Percentiles rank a stretch among this genome's conserved stretches.
Evolutionary conservation across 352 stramenopile genomes (phyloP).

Genomic region (Phytophthora foliorum): DNA sequence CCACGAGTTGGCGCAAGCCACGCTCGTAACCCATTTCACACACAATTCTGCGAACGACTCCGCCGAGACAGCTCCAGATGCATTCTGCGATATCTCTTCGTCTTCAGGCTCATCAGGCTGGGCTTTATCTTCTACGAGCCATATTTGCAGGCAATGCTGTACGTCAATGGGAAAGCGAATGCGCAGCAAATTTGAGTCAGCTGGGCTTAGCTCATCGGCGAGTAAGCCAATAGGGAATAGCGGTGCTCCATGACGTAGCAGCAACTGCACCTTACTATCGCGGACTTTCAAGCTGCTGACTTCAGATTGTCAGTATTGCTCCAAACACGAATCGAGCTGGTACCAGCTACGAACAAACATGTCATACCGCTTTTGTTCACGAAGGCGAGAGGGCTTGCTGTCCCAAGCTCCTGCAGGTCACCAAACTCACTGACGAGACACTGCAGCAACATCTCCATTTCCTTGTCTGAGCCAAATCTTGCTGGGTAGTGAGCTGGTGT

Average conservation of each 20-base stretch:
- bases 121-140: neutral
- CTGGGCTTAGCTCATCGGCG: neutral
- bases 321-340: too few relatives aligned
- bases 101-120: neutral
- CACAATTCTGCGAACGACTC: neutral
- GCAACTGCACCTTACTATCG: conserved; percentile 11
- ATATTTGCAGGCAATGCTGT: neutral
- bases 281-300: neutral
- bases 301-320: neutral
- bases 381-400: neutral
- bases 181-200: neutral
- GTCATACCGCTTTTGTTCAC: too few relatives aligned
- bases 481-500: conserved; percentile 25
- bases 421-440: conserved; percentile 8
- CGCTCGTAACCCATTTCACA: conserved; percentile 16
- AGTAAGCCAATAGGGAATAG: conserved; percentile 17
- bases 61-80: too few relatives aligned
- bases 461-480: conserved; percentile 5
- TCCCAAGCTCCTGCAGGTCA: neutral
- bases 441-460: conserved; percentile 17
- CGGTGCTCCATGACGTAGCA: conserved; percentile 13
- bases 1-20: neutral
- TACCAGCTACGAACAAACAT: too few relatives aligned
- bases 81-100: neutral
- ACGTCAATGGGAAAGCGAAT: neutral